Evolutionary conservation across 2,329 filamentous ascomycete species (phyloP).

Genomic region (Talaromyces sp.): DNA sequence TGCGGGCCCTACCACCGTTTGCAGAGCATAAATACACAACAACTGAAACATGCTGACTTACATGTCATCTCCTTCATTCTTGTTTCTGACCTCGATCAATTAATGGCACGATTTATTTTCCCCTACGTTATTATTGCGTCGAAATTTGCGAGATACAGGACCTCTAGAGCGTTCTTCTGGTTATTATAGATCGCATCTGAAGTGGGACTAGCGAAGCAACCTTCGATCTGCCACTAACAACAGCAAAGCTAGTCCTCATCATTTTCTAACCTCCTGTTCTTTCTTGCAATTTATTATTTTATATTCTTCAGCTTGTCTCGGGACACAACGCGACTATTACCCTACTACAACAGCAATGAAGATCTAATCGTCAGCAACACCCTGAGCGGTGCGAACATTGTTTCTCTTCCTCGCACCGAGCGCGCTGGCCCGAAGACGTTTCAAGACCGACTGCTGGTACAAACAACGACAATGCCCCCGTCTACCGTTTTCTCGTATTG

Average conservation of each 20-base stretch:
- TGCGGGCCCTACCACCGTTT: background rate
- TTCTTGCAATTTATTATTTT: background rate
- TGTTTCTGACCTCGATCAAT: background rate
- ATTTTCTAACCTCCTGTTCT: background rate
- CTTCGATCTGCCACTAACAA: background rate
- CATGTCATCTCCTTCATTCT: background rate
- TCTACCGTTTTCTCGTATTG: constrained; percentile 39
- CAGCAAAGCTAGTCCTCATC: background rate
- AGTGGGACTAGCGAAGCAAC: background rate
- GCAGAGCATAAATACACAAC: background rate
- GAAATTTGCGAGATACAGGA: background rate
- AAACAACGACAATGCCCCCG: constrained; percentile 25
- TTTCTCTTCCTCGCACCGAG: background rate
- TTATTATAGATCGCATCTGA: background rate
- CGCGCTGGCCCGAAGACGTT: background rate
- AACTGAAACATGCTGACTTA: background rate
- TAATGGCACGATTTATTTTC: background rate
- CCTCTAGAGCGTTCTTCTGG: background rate
- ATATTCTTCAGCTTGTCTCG: background rate
- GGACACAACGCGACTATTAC: background rate
- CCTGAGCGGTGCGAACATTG: background rate
- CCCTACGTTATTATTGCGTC: background rate
- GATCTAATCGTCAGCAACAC: background rate
- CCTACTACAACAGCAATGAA: background rate
- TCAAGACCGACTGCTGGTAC: background rate